Evolutionary conservation across 2,329 filamentous ascomycete genomes (phyloP).

Genomic region (Hyphodiscus sp.): DNA sequence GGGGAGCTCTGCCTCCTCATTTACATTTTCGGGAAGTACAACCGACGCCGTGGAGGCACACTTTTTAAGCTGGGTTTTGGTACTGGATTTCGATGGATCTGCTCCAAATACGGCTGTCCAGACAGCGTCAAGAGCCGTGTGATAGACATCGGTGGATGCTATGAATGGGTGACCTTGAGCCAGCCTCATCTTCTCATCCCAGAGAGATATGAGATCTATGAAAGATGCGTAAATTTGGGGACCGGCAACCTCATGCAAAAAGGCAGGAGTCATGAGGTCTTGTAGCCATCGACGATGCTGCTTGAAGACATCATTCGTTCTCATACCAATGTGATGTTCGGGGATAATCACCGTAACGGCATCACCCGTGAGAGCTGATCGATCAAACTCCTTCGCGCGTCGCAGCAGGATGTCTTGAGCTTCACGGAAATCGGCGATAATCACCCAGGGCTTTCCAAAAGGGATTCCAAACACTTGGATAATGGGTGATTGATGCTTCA

Average conservation of each 20-base stretch:
- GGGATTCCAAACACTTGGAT: constrained; percentile 23
- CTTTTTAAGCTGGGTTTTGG: neutral
- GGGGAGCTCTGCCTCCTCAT: neutral
- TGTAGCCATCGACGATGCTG: constrained; percentile 27
- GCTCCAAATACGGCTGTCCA: constrained; percentile 6
- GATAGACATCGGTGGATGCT: constrained; percentile 7
- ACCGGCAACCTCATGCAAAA: constrained; percentile 26
- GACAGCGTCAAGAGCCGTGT: constrained; percentile 9
- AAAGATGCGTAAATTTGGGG: constrained; percentile 24
- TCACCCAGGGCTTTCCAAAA: constrained; percentile 16
- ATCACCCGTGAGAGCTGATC: constrained; percentile 19
- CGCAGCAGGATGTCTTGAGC: constrained; percentile 28
- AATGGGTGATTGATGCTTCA: constrained; percentile 16
- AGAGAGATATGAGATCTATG: constrained; percentile 26
- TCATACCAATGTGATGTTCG: constrained; percentile 22
- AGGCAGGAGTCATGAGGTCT: constrained; percentile 28
- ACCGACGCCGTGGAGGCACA: neutral
- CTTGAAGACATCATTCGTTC: constrained; percentile 24
- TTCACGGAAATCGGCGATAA: constrained; percentile 26
- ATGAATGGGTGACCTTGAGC: constrained; percentile 10
- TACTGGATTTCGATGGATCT: neutral
- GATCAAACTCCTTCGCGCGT: constrained; percentile 30
- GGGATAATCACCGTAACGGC: constrained; percentile 26
- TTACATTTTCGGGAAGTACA: neutral
- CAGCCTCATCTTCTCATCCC: constrained; percentile 22